A percentile compares a stretch with the other conserved stretches of the same genome.
Evolutionary conservation across 2,329 filamentous ascomycete species (phyloP).

Genomic region (Aspergillus fijiensis): DNA sequence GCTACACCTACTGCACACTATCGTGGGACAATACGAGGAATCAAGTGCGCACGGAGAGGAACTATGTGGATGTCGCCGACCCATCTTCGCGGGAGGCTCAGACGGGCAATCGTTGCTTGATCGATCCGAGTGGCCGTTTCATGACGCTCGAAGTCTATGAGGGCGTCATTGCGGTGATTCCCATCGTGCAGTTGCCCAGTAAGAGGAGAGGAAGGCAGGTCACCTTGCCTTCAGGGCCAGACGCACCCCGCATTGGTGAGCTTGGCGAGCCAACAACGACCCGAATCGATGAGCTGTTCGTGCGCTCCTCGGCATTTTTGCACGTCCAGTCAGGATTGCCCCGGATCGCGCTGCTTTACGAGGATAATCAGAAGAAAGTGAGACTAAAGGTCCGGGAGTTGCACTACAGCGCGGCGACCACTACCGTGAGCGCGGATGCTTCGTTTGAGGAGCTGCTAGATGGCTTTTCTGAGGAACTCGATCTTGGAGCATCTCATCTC

Average conservation of each 20-base stretch:
- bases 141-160: constrained; percentile 69
- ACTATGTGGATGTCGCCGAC: constrained; percentile 60
- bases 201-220: constrained; percentile 41
- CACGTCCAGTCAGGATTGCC: constrained; percentile 56
- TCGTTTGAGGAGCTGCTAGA: constrained; percentile 55
- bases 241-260: constrained; percentile 49
- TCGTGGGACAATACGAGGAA: constrained; percentile 68
- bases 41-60: constrained; percentile 57
- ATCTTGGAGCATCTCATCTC: constrained; percentile 60
- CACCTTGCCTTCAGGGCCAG: constrained; percentile 25
- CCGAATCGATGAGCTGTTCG: constrained; percentile 65
- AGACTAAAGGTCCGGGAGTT: constrained; percentile 57
- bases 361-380: constrained; percentile 60
- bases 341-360: constrained; percentile 64
- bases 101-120: constrained; percentile 76
- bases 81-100: constrained; percentile 69
- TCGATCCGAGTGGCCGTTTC: constrained; percentile 74
- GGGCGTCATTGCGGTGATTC: constrained; percentile 64
- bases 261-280: constrained; percentile 62
- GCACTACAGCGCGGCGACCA: constrained; percentile 49
- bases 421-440: constrained; percentile 49
- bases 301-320: constrained; percentile 66
- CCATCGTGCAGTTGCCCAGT: constrained; percentile 57
- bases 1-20: constrained; percentile 85
- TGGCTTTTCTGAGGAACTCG: constrained; percentile 52